phyloP scores from a whole-genome alignment of 2,329 filamentous ascomycete species.

The Colletotrichum spinosum region DNA sequence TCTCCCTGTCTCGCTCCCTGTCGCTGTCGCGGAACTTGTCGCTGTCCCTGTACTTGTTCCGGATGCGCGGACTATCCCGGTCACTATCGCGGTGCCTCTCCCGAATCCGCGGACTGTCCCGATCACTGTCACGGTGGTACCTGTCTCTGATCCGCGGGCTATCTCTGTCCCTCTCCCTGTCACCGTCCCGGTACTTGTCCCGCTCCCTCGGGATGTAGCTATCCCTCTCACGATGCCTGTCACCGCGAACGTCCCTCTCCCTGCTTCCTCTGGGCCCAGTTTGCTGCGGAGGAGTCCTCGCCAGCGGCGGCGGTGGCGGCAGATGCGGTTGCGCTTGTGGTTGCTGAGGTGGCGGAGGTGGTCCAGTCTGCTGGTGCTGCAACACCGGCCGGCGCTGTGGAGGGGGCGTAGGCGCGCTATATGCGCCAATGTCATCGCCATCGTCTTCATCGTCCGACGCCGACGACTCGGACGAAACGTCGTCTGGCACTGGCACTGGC shows the following conservation, averaged over 20 bases:
- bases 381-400: constrained; percentile 16
- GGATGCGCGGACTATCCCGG: background rate
- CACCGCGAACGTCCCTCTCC: constrained; percentile 18
- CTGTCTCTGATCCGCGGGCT: constrained; percentile 28
- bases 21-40: constrained; percentile 31
- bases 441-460: constrained; percentile 34
- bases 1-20: background rate
- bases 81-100: too few relatives aligned
- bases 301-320: background rate
- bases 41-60: constrained; percentile 39
- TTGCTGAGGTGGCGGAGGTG: constrained; percentile 15
- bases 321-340: background rate
- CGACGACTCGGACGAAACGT: constrained; percentile 20
- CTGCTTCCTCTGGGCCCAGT: constrained; percentile 9
- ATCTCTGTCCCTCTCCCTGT: constrained; percentile 34
- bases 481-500: constrained; percentile 3
- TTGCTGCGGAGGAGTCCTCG: constrained; percentile 6
- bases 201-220: constrained; percentile 24
- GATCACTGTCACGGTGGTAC: background rate
- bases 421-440: constrained; percentile 24
- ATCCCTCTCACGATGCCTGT: constrained; percentile 19
- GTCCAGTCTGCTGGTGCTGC: background rate
- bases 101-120: background rate
- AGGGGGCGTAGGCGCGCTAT: constrained; percentile 30
- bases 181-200: constrained; percentile 27